phyloP scores from a whole-genome alignment of 495 filamentous ascomycete species.

The Hypoxylon lenormandii region DNA sequence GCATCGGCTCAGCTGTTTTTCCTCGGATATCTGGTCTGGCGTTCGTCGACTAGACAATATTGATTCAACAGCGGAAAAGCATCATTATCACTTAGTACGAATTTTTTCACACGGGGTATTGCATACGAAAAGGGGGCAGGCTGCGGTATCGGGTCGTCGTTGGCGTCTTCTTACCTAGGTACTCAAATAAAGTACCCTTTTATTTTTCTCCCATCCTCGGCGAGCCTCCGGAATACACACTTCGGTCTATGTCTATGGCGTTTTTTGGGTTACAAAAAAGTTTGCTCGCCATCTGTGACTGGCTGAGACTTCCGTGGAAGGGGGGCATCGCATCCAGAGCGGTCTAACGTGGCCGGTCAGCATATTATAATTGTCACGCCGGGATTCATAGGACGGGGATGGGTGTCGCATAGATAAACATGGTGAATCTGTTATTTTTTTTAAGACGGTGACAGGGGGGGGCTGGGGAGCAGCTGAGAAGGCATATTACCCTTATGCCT shows the following conservation, averaged over 20 bases:
- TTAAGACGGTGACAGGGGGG: background rate
- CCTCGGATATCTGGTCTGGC: conserved; percentile 4
- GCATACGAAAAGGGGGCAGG: conserved; percentile 37
- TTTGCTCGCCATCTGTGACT: conserved; percentile 16
- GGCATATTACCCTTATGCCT: background rate
- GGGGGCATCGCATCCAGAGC: conserved; percentile 20
- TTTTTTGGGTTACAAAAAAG: conserved; percentile 37
- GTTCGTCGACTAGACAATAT: conserved; percentile 5
- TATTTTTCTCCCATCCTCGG: background rate
- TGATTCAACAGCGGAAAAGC: conserved; percentile 18
- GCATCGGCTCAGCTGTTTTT: conserved; percentile 1
- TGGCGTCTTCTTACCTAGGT: background rate
- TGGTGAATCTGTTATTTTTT: background rate
- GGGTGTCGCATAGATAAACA: conserved; percentile 14
- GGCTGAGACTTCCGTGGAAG: background rate
- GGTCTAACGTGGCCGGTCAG: conserved; percentile 1
- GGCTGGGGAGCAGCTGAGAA: background rate
- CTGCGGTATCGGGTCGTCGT: conserved; percentile 16
- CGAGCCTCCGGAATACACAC: conserved; percentile 9
- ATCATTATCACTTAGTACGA: conserved; percentile 27
- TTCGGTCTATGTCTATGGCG: conserved; percentile 32
- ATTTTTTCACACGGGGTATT: conserved; percentile 19
- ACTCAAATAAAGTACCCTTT: conserved; percentile 1
- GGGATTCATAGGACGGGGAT: conserved; percentile 8
- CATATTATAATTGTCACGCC: no score